These are phyloP conservation scores for Collybia nuda DNA, from an alignment of 768 basidiomycete genomes.

Conservation along the genomic window DNA sequence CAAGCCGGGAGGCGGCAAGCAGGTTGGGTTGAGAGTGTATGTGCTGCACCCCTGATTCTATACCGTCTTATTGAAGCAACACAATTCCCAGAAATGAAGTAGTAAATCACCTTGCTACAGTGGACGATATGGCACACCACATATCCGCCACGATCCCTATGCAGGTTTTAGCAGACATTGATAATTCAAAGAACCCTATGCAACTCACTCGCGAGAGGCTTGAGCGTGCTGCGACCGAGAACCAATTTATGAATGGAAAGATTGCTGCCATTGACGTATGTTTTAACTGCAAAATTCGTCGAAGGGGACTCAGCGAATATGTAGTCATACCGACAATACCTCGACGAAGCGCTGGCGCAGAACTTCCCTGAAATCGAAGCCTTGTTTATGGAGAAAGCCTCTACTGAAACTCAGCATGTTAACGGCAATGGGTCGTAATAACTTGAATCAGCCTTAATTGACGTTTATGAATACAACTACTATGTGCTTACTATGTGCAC, in stretches of 20 bases:
- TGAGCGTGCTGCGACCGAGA: slow-evolving; percentile 84
- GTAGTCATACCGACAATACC: slow-evolving; percentile 66
- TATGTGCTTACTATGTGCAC: too few species aligned
- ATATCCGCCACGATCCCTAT: slow-evolving; percentile 68
- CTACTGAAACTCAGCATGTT: neutral
- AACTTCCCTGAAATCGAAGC: slow-evolving; percentile 68
- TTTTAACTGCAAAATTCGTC: neutral
- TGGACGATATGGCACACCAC: slow-evolving; percentile 69
- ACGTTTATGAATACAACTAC: too few species aligned
- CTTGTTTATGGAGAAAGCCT: slow-evolving; percentile 21
- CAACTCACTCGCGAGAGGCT: slow-evolving; percentile 77
- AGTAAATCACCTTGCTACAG: slow-evolving; percentile 58
- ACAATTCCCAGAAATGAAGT: slow-evolving; percentile 64
- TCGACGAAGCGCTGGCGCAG: slow-evolving; percentile 70
- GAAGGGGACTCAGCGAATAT: neutral
- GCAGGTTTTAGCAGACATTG: slow-evolving; percentile 77
- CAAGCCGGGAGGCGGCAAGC: slow-evolving; percentile 68
- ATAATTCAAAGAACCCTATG: slow-evolving; percentile 80
- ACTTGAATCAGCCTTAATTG: too few species aligned
- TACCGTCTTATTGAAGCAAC: slow-evolving; percentile 3
- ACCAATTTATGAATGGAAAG: slow-evolving; percentile 91
- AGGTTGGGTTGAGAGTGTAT: slow-evolving; percentile 76
- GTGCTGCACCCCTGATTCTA: slow-evolving; percentile 16
- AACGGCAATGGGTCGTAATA: neutral
- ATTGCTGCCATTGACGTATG: slow-evolving; percentile 74